Base-by-base conservation (phyloP, 2,329 filamentous ascomycete species). In the Aspergillus brasiliensis region DNA sequence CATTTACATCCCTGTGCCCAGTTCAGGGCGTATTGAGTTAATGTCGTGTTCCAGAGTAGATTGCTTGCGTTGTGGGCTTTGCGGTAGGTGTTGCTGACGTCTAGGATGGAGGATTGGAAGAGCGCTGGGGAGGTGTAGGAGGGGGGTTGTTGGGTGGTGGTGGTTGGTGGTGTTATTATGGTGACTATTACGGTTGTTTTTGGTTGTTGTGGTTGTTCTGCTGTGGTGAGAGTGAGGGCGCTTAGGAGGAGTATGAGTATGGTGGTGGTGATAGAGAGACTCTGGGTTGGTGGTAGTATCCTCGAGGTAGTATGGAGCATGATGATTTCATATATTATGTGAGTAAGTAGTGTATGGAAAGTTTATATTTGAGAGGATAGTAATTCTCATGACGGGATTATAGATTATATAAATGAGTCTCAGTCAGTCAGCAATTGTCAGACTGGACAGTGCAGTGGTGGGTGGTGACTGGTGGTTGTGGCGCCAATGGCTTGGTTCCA, bases 31-130 rank as follows among this genome's bases (percentile, higher is more conserved):
- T 81, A 87, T 3, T 73, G 67, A 1, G 84, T 84, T 6, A 90
- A 80, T 0, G 86, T 88, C 5, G 75, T 68, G 76, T 92, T 92
- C 89, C 89, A 92, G 3, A 66, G 62, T 3, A 92, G 69, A 1
- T 75, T 71, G 0, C 76, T 75, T 31, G 87, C 88, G 65, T 86
- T 85, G 76, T 92, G 87, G 61, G 86, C 75, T 6, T 65, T 63
- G 21, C 90, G 86, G 77, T 88, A 91, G 51, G 79, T 74, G 73
- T 92, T 92, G 38, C 86, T 90, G 66, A 81, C 83, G 71, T 85
- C 83, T 56, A 92, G 81, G 23, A 91, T 75, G n/a, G 85, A 82
- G 13, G 73, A 69, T 57, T 77, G 65, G 72, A 85, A 84, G 3
- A 69, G 63, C 1, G 65, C 40, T 5, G 72, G 68, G n/a, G 75